A percentile compares a stretch with the other conserved stretches of the same genome.
Conservation (phyloP, 2,329 filamentous ascomycete genomes). For the Didymella lethalis region DNA sequence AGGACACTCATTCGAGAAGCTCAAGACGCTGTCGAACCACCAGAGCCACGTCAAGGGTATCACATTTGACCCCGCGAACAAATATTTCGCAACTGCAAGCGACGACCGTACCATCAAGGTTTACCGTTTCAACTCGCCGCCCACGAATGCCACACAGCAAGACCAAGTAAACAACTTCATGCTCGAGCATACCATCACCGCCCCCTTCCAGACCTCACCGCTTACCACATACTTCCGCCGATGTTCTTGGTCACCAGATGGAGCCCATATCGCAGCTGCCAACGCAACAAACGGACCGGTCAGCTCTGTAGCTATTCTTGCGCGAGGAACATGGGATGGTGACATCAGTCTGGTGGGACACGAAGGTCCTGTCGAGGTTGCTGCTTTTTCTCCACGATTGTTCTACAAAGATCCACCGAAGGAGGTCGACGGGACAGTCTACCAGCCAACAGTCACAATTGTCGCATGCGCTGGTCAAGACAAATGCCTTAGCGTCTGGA, state of each 20-base stretch:
- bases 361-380: slow-evolving; percentile 95
- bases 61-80: slow-evolving; percentile 97
- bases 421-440: slow-evolving; percentile 57
- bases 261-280: slow-evolving; percentile 93
- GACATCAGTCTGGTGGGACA: slow-evolving; percentile 98
- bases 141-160: slow-evolving; percentile 89
- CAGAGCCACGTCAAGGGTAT: slow-evolving; percentile 99
- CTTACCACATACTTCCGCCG: slow-evolving; percentile 95
- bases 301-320: slow-evolving; percentile 95
- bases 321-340: slow-evolving; percentile 89
- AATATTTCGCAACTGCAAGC: slow-evolving; percentile 97
- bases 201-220: slow-evolving; percentile 88
- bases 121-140: slow-evolving; percentile 87
- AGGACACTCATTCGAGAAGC: slow-evolving; percentile 95
- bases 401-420: slow-evolving; percentile 76
- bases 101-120: slow-evolving; percentile 97
- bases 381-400: slow-evolving; percentile 91
- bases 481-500: slow-evolving; percentile 96
- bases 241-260: slow-evolving; percentile 97
- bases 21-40: slow-evolving; percentile 91
- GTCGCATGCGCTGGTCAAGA: slow-evolving; percentile 97
- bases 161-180: slow-evolving; percentile 98
- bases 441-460: slow-evolving; percentile 75
- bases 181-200: slow-evolving; percentile 87
- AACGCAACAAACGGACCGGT: slow-evolving; percentile 98